Evolutionary conservation across 805 yeast species (phyloP).

Genomic region (Cyberlindnera meyerae): DNA sequence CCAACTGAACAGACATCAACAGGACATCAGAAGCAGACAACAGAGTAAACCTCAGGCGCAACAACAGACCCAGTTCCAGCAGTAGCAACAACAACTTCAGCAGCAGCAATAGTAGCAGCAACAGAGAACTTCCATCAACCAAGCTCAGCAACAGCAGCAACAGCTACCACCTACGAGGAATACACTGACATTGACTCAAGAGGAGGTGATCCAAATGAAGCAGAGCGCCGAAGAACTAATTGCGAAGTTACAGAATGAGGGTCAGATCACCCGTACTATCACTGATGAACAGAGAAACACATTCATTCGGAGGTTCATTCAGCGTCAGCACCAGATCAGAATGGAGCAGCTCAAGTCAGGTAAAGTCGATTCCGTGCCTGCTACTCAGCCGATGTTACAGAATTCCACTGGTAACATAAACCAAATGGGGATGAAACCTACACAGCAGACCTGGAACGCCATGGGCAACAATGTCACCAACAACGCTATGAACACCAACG

Average conservation of each 20-base stretch:
- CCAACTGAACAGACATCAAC: slow-evolving; percentile 29
- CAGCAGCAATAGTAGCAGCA: slow-evolving; percentile 26
- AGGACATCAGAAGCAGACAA: slow-evolving; percentile 29
- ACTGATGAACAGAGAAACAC: slow-evolving; percentile 23
- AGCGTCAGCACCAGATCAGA: slow-evolving; percentile 23
- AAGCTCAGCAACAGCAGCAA: slow-evolving; percentile 27
- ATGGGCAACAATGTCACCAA: not conserved
- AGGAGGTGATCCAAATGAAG: slow-evolving; percentile 19
- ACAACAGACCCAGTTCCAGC: slow-evolving; percentile 26
- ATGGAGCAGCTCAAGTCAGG: slow-evolving; percentile 7
- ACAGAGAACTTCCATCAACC: too few species aligned
- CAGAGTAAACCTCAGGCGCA: slow-evolving; percentile 14
- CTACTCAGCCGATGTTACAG: slow-evolving; percentile 1
- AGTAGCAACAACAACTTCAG: slow-evolving; percentile 20
- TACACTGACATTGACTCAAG: slow-evolving; percentile 13
- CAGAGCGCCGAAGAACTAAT: slow-evolving; percentile 23
- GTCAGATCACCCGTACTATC: slow-evolving; percentile 19
- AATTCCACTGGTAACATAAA: not conserved
- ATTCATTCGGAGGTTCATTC: slow-evolving; percentile 22
- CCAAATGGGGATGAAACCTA: slow-evolving; percentile 1
- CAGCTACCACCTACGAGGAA: slow-evolving; percentile 26
- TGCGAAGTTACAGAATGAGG: slow-evolving; percentile 22
- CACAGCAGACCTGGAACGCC: slow-evolving; percentile 9
- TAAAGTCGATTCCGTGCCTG: not conserved
- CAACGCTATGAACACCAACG: slow-evolving; percentile 2